phyloP scores from a whole-genome alignment of 495 filamentous ascomycete species.

The Symbiotaphrina buchneri region DNA sequence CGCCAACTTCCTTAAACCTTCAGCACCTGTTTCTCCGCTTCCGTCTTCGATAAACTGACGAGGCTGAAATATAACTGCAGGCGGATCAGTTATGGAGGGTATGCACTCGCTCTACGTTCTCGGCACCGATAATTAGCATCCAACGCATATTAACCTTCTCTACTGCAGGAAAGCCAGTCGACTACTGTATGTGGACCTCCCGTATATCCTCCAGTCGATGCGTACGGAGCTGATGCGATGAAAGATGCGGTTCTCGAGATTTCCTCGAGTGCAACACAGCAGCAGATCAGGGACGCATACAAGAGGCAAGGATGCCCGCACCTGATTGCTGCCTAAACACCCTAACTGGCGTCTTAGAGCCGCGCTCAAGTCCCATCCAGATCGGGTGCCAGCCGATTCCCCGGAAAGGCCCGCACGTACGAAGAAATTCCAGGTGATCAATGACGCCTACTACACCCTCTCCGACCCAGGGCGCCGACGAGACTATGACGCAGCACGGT shows the following conservation, averaged over 20 bases:
- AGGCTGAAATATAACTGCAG: too few relatives aligned
- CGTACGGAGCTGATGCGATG: too few relatives aligned
- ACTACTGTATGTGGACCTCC: too few relatives aligned
- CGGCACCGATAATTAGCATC: too few relatives aligned
- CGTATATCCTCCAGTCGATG: too few relatives aligned
- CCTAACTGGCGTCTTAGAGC: slow-evolving; percentile 27
- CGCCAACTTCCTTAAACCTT: too few relatives aligned
- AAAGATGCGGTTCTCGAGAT: slow-evolving; percentile 57
- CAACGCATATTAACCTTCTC: too few relatives aligned
- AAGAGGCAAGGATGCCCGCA: slow-evolving; percentile 36
- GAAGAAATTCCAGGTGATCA: slow-evolving; percentile 82
- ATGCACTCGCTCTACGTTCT: too few relatives aligned
- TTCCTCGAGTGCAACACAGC: slow-evolving; percentile 44
- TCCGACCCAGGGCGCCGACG: slow-evolving; percentile 57
- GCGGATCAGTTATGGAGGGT: too few relatives aligned
- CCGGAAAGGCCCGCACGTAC: slow-evolving; percentile 69
- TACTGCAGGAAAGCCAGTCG: too few relatives aligned
- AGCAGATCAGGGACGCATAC: slow-evolving; percentile 86
- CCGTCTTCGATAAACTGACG: too few relatives aligned
- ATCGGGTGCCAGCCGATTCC: slow-evolving; percentile 67
- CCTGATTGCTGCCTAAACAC: background rate
- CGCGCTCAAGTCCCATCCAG: slow-evolving; percentile 84
- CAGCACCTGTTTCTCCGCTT: too few relatives aligned
- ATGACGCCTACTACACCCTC: slow-evolving; percentile 95
- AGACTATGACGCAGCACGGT: slow-evolving; percentile 66